Evolutionary conservation across 352 stramenopile species (phyloP).

Genomic region (Pythium sukuiense): DNA sequence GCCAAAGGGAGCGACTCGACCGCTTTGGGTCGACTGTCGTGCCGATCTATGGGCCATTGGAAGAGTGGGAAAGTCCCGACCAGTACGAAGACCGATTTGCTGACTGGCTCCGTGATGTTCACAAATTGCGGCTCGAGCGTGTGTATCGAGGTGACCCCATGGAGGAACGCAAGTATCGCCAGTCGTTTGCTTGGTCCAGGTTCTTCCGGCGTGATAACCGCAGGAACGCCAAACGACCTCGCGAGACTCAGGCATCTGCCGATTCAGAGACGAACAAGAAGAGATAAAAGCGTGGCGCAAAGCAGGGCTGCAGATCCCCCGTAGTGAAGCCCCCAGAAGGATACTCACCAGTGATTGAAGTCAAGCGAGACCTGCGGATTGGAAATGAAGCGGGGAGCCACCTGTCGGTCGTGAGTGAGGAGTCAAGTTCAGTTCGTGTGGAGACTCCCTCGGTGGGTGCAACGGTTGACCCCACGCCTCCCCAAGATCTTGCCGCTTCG

Average conservation of each 20-base stretch:
- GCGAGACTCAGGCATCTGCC: not conserved
- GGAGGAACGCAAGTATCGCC: not conserved
- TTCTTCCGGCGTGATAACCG: not conserved
- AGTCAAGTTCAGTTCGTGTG: too few species aligned
- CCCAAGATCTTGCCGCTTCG: not conserved
- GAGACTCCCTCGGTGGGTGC: too few species aligned
- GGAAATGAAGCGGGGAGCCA: too few species aligned
- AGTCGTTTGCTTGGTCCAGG: not conserved
- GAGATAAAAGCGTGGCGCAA: not conserved
- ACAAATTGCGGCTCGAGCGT: not conserved
- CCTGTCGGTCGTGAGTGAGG: too few species aligned
- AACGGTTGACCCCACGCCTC: too few species aligned
- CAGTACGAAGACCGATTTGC: slow-evolving; percentile 11
- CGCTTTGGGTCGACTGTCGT: slow-evolving; percentile 2
- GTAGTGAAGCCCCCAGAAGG: not conserved
- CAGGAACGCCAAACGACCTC: not conserved
- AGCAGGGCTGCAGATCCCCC: not conserved
- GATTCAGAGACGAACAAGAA: not conserved
- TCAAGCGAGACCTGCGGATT: not conserved
- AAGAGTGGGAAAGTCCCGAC: slow-evolving; percentile 1
- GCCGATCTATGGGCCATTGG: slow-evolving; percentile 17
- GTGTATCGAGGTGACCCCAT: not conserved
- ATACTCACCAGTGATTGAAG: not conserved
- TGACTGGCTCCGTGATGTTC: not conserved
- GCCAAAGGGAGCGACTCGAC: not conserved